Evolutionary conservation across 352 stramenopile genomes (phyloP).

Genomic region (Globisporangium okanoganense): DNA sequence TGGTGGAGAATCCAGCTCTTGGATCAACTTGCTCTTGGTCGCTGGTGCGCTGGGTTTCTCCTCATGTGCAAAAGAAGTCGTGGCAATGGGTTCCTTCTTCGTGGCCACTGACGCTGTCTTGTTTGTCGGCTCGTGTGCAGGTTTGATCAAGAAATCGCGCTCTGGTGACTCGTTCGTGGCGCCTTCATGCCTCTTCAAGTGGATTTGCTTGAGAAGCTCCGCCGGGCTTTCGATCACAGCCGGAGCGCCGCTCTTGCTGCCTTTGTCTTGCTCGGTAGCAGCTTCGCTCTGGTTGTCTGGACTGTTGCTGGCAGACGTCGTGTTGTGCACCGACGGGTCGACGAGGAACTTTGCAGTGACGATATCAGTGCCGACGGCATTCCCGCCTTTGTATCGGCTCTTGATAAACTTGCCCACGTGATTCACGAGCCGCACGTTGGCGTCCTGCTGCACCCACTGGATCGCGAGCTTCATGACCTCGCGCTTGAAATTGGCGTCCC

Average conservation of each 20-base stretch:
- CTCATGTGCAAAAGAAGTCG: not conserved
- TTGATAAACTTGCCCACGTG: conserved; percentile 78
- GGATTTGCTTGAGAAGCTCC: conserved; percentile 59
- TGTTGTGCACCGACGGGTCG: conserved; percentile 14
- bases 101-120: not conserved
- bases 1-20: conserved; percentile 27
- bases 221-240: conserved; percentile 36
- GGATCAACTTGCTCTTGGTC: conserved; percentile 38
- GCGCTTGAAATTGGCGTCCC: conserved; percentile 78
- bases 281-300: conserved; percentile 10
- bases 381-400: conserved; percentile 75
- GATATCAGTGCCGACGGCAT: conserved; percentile 47
- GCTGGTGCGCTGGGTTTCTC: conserved; percentile 1
- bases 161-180: not conserved
- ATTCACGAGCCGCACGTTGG: conserved; percentile 33
- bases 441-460: conserved; percentile 76
- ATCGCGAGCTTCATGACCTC: conserved; percentile 77
- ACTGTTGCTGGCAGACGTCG: not conserved
- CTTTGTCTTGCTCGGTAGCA: not conserved
- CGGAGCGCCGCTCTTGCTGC: not conserved
- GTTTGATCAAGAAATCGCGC: conserved; percentile 6
- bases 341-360: conserved; percentile 80
- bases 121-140: conserved; percentile 1
- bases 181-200: conserved; percentile 15
- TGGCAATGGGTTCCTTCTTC: not conserved